phyloP scores from a whole-genome alignment of 108 stramenopile species.

The Nitzschia putrida region DNA sequence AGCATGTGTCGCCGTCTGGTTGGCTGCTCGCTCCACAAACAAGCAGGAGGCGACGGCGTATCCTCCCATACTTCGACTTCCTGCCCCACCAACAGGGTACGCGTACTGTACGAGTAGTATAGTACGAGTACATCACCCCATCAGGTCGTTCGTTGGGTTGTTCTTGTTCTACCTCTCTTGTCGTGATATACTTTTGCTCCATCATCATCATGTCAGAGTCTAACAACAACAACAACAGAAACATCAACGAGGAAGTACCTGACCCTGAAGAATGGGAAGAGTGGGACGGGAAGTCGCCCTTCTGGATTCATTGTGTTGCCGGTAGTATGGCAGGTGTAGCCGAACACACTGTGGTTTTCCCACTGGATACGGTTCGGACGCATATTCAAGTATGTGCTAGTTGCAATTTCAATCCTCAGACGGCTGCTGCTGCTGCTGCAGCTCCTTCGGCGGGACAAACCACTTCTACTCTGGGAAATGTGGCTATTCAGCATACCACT shows the following conservation, averaged over 20 bases:
- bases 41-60: too few relatives aligned
- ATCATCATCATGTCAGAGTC: too few relatives aligned
- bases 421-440: not conserved
- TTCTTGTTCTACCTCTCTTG: too few relatives aligned
- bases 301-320: constrained; percentile 92
- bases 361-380: constrained; percentile 96
- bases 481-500: too few relatives aligned
- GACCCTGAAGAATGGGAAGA: constrained; percentile 93
- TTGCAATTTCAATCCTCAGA: constrained; percentile 34
- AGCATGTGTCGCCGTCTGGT: too few relatives aligned
- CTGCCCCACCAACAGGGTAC: too few relatives aligned
- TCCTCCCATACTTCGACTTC: too few relatives aligned
- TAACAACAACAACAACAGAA: constrained; percentile 4
- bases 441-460: not conserved
- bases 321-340: constrained; percentile 93
- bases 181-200: too few relatives aligned
- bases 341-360: constrained; percentile 93
- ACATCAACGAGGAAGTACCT: not conserved
- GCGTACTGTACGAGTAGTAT: too few relatives aligned
- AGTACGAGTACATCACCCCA: too few relatives aligned
- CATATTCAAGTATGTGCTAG: constrained; percentile 88
- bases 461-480: constrained; percentile 2
- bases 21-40: too few relatives aligned
- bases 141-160: too few relatives aligned
- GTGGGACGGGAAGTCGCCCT: constrained; percentile 91